Base-by-base conservation (phyloP, 371 early-diverging fungal genomes). In the Syncephalastrum sp. region DNA sequence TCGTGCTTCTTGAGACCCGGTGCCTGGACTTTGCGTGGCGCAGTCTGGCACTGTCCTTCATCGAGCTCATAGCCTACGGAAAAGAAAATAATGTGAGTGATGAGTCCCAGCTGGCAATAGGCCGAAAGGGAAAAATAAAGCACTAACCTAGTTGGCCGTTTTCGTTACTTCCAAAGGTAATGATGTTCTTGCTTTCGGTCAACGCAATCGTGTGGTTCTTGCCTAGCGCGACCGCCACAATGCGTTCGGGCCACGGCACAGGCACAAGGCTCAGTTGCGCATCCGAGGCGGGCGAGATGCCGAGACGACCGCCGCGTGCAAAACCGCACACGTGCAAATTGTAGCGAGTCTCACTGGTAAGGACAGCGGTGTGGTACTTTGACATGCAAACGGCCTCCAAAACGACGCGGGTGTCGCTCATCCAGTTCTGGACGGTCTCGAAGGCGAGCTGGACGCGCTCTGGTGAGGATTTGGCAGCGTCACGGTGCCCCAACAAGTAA, bases 151-250 rank as follows among this genome's bases (percentile, higher is more conserved):
- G 72, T 66, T 89, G 89, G 0, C 86, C 83, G 61, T 63, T 77
- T 48, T 75, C 69, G 56, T 89, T 89, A 54, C 73, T 83, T 23
- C 92, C 92, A 59, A 85, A 78, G 16, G 81, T 79, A 19, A 76
- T 64, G 4, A 82, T 77, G 19, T 71, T 75, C 0, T 82, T 80
- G 50, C 62, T 73, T 15, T 54, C 60, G 4, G 86, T 85, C 12
- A 91, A 70, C 3, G 79, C 86, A 13, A 91, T 62, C 0, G 88
- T 87, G 50, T 92, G 91, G 55, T 92, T 90, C n/a, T 85, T 64
- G 4, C 91, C 92, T 3, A 83, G 60, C 0, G 91, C 87, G 0
- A 84, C 82, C 7, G 61, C 55, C 0, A 50, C 57, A 13, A 88
- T 76, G 8, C 57, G 54, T 42, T 82, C 86, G 4, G 87, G 56